Base-by-base conservation (phyloP, 306 rosid species). In the Trifolium repens region DNA sequence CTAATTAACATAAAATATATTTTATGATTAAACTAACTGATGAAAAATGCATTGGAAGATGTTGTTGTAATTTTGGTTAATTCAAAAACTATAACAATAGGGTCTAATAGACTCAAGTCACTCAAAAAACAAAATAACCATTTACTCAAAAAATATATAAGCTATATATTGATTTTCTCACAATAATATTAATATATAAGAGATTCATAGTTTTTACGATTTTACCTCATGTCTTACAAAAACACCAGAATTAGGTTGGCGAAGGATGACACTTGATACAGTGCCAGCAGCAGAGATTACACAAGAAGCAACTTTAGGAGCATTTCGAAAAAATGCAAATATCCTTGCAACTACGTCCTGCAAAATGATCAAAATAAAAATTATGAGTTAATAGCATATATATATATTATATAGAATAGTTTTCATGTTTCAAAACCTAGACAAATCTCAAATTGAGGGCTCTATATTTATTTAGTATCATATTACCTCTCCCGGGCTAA, bases 261-360 rank as follows among this genome's bases (percentile, higher is more conserved):
- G 66, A 72, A 92, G 50, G 35, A 15, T 1, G 1, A 74, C 88
- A 22, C 39, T 39, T 9, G 91, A 85, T 8, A 87, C 71, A 17
- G 5, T 10, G 50, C 97, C 97, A 55, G 27, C 58, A 9, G 87
- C 91, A 35, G 91, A 78, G 19, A 88, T 80, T n/a, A 92, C 22
- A 72, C 86, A 84, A 68, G 79, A 69, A 42, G 83, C 34, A 35
- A 83, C 26, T 1, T 58, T 72, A 67, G 64, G 60, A 24, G 80
- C 64, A 8, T 7, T 74, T 0, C 14, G 46, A 50, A 73, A 61
- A 63, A 86, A 55, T 8, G 73, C 19, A 12, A 52, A 15, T 67
- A 88, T 65, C 32, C 7, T 80, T 12, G 46, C 4, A 0, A 69
- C 68, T 49, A 87, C 42, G 73, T 89, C 87, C 96, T 91, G 88